These are phyloP conservation scores for Kwoniella botswanensis DNA, from an alignment of 768 basidiomycete species.

Conservation along the genomic window DNA sequence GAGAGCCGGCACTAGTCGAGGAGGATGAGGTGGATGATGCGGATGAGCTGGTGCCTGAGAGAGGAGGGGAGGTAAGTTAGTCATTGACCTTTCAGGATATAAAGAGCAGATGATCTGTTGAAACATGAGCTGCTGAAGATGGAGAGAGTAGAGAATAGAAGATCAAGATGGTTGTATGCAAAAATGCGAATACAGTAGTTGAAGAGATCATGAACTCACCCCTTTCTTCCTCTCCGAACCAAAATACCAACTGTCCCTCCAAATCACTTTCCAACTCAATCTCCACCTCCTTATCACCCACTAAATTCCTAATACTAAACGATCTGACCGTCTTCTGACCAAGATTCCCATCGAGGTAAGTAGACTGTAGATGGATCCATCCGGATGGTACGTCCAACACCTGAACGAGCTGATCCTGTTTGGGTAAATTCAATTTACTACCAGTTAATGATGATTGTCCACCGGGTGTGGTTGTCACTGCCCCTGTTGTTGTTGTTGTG, in stretches of 20 bases:
- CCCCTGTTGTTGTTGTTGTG: constrained; percentile 10
- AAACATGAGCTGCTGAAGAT: not conserved
- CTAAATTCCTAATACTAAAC: constrained; percentile 43
- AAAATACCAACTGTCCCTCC: constrained; percentile 38
- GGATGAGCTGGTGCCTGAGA: constrained; percentile 26
- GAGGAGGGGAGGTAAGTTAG: no score
- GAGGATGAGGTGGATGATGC: constrained; percentile 40
- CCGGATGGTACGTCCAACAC: constrained; percentile 47
- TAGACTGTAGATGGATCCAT: constrained; percentile 52
- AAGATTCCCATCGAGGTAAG: constrained; percentile 43
- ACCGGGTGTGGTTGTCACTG: not conserved
- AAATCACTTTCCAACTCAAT: constrained; percentile 44
- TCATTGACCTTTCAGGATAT: no score
- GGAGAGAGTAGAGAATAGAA: no score
- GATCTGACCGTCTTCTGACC: constrained; percentile 36
- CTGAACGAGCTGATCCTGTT: constrained; percentile 29
- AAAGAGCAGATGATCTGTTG: no score
- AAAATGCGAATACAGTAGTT: not conserved
- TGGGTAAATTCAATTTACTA: constrained; percentile 16
- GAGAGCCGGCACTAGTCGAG: constrained; percentile 27
- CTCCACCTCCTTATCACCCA: constrained; percentile 24
- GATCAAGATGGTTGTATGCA: not conserved
- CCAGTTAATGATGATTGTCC: no score
- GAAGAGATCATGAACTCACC: constrained; percentile 28
- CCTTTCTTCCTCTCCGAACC: constrained; percentile 45